Evolutionary conservation across 352 stramenopile genomes (phyloP).

Genomic region (Pythium brassicae): DNA sequence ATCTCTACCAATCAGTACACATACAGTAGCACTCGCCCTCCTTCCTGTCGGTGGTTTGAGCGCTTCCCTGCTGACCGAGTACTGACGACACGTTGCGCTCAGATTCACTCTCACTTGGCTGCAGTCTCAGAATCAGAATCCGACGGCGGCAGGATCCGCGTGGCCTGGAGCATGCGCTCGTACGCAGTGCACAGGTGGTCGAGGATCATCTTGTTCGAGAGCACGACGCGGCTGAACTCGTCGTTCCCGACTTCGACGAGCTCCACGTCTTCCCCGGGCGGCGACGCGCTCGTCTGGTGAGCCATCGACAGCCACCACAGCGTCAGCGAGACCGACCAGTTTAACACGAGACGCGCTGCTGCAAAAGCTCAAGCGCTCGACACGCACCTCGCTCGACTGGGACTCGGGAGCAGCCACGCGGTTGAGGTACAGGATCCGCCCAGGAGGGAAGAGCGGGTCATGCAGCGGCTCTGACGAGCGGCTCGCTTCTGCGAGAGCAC

Average conservation of each 20-base stretch:
- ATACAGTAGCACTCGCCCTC: not conserved
- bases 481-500: too few relatives aligned
- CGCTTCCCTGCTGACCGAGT: not conserved
- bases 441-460: constrained; percentile 62
- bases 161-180: constrained; percentile 45
- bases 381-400: not conserved
- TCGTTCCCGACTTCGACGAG: constrained; percentile 61
- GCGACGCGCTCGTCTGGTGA: not conserved
- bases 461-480: constrained; percentile 26
- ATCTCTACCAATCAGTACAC: not conserved
- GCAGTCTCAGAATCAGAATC: not conserved
- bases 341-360: too few relatives aligned
- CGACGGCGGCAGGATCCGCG: constrained; percentile 6
- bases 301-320: not conserved
- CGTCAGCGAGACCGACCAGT: not conserved
- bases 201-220: constrained; percentile 81
- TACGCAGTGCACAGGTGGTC: constrained; percentile 86
- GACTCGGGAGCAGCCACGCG: constrained; percentile 15
- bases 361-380: too few relatives aligned
- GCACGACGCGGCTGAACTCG: constrained; percentile 66
- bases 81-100: too few relatives aligned
- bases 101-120: too few relatives aligned
- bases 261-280: constrained; percentile 25
- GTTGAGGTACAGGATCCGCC: constrained; percentile 68
- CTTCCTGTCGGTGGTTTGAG: not conserved